Evolutionary conservation across 108 stramenopile species (phyloP).

Genomic region (Pseudonitzschia pungens): DNA sequence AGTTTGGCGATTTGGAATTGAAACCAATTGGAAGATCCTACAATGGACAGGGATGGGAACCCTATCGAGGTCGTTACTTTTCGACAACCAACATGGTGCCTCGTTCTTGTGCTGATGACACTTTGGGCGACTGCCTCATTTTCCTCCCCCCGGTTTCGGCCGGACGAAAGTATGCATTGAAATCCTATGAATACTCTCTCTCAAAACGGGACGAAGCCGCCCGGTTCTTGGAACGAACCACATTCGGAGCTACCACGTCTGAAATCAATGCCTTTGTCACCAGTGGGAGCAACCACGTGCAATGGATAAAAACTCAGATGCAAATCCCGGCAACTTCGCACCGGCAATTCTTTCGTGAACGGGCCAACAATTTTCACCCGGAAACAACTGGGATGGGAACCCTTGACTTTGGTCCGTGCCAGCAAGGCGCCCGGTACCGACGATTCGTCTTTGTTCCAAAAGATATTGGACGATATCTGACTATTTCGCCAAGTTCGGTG

Average conservation of each 20-base stretch:
- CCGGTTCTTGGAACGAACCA: constrained; percentile 58
- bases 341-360: constrained; percentile 29
- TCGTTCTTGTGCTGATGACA: neutral
- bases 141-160: neutral
- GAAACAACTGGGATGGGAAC: constrained; percentile 6
- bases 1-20: neutral
- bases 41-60: constrained; percentile 64
- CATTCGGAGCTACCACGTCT: constrained; percentile 48
- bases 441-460: constrained; percentile 3
- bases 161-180: neutral
- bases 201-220: constrained; percentile 32
- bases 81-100: constrained; percentile 11
- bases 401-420: constrained; percentile 1
- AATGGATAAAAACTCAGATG: constrained; percentile 8
- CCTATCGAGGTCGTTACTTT: constrained; percentile 36
- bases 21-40: constrained; percentile 69
- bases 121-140: neutral
- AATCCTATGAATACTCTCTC: neutral
- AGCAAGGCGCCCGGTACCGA: constrained; percentile 6
- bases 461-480: constrained; percentile 4
- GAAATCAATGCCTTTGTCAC: constrained; percentile 1
- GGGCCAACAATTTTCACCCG: neutral
- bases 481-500: neutral
- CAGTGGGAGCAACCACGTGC: constrained; percentile 19
- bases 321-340: constrained; percentile 21